Conservation (phyloP, 2,329 filamentous ascomycete species). For the Nemania sp. region DNA sequence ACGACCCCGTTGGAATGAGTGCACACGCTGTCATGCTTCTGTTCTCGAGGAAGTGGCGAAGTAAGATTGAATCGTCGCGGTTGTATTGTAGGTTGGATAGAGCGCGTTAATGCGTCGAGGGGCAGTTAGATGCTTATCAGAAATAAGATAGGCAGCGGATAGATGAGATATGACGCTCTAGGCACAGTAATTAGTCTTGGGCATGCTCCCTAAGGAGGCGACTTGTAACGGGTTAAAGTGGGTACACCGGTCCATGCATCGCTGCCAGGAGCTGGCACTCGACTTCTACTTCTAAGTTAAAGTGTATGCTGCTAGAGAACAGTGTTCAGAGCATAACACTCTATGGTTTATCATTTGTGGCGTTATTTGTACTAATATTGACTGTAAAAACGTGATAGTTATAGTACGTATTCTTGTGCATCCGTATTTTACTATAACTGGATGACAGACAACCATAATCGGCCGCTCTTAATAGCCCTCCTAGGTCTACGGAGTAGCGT, state of each 20-base stretch:
- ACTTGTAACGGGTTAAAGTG: background rate
- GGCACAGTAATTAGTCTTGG: background rate
- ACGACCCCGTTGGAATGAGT: constrained; percentile 27
- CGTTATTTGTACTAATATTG: no score
- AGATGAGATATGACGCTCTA: constrained; percentile 7
- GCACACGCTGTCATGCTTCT: constrained; percentile 31
- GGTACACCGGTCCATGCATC: constrained; percentile 8
- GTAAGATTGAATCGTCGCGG: background rate
- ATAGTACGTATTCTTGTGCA: no score
- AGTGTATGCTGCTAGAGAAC: no score
- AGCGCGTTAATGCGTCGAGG: background rate
- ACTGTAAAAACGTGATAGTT: no score
- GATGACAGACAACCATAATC: no score
- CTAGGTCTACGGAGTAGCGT: no score
- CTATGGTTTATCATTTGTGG: no score
- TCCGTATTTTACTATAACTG: no score
- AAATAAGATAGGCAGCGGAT: no score
- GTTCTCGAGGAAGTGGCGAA: constrained; percentile 6
- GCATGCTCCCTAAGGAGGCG: background rate
- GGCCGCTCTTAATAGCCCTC: no score
- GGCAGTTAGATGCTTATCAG: background rate
- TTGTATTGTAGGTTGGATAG: background rate
- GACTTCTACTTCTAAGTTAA: no score
- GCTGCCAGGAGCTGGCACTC: background rate
- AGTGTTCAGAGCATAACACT: no score